Conservation (phyloP, 2,329 filamentous ascomycete species). For the Ambrosiella cleistominuta region DNA sequence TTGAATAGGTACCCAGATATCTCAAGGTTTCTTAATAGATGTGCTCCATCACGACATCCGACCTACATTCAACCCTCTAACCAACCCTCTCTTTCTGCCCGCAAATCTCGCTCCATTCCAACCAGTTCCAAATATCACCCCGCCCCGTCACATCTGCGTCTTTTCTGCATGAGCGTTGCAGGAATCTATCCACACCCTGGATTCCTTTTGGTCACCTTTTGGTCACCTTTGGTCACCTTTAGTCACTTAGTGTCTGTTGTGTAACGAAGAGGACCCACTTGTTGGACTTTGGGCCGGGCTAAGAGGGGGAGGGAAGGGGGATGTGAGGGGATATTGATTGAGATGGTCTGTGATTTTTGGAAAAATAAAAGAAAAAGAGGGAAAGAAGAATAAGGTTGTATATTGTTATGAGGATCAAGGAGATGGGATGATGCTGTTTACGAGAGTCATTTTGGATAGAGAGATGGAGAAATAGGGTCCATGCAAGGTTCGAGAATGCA, state of each 20-base stretch:
- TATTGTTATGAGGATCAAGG: not conserved
- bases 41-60: too few species aligned
- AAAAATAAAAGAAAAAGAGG: not conserved
- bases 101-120: not conserved
- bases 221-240: not conserved
- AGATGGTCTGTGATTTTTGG: not conserved
- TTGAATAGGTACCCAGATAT: too few species aligned
- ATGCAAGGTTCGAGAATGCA: too few species aligned
- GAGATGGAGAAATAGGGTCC: too few species aligned
- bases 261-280: not conserved
- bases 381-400: not conserved
- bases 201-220: not conserved
- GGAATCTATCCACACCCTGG: not conserved
- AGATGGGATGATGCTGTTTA: too few species aligned
- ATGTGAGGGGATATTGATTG: not conserved
- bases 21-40: too few species aligned
- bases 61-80: not conserved
- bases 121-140: not conserved
- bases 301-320: not conserved
- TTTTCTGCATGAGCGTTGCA: not conserved
- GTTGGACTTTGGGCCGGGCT: not conserved
- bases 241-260: not conserved
- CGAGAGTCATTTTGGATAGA: too few species aligned
- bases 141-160: not conserved
- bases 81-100: not conserved